These are phyloP conservation scores for Chaetomium strumarium DNA, from an alignment of 2,329 filamentous ascomycete species.

Conservation along the genomic window DNA sequence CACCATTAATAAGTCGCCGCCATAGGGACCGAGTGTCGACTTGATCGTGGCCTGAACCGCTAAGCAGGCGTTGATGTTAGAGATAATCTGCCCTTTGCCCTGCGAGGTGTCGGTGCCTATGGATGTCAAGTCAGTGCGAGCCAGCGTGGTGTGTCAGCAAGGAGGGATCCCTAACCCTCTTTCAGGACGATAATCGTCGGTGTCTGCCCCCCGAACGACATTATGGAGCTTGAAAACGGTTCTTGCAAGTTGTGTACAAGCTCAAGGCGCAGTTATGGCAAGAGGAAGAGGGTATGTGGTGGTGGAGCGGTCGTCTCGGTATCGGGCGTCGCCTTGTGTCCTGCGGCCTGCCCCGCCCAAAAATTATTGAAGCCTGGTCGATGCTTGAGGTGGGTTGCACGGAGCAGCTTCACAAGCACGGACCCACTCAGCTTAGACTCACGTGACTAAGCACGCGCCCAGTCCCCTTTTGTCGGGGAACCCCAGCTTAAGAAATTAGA, in stretches of 20 bases:
- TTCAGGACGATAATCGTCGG: slow-evolving; percentile 29
- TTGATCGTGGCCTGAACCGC: slow-evolving; percentile 95
- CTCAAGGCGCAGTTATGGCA: slow-evolving; percentile 8
- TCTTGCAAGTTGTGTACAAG: slow-evolving; percentile 4
- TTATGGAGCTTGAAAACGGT: slow-evolving; percentile 29
- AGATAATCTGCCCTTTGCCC: slow-evolving; percentile 91
- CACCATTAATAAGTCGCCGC: slow-evolving; percentile 91
- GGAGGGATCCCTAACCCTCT: slow-evolving; percentile 27
- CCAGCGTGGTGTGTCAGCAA: slow-evolving; percentile 3
- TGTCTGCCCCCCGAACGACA: slow-evolving; percentile 29
- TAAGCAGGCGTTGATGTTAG: slow-evolving; percentile 97
- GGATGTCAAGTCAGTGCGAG: slow-evolving; percentile 16
- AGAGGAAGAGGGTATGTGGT: slow-evolving; percentile 4
- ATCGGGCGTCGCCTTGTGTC: slow-evolving; percentile 8
- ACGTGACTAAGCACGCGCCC: too few relatives aligned
- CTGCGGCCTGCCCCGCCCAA: slow-evolving; percentile 16
- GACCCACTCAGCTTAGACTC: neutral
- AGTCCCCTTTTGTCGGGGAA: too few relatives aligned
- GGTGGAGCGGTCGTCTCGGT: slow-evolving; percentile 8
- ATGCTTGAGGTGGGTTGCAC: neutral
- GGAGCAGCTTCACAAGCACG: neutral
- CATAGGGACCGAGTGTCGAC: slow-evolving; percentile 91
- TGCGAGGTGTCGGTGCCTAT: slow-evolving; percentile 94
- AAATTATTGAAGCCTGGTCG: slow-evolving; percentile 25
- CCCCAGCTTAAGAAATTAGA: too few relatives aligned